These are phyloP conservation scores for Caryopteris hybrid DNA, from an alignment of 305 asterid species.

Conservation along the genomic window DNA sequence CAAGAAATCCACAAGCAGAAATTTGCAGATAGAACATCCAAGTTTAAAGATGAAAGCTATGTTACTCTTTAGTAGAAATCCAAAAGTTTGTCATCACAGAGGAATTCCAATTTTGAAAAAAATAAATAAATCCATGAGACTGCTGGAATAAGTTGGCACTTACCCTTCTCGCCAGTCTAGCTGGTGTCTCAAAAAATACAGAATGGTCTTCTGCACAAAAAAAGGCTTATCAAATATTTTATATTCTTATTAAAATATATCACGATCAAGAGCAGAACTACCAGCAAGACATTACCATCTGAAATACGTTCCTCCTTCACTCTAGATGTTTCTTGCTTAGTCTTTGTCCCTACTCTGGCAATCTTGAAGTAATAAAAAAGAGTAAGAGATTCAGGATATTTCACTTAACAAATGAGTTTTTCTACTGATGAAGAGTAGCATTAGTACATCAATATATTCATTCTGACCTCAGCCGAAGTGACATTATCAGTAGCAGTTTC, in stretches of 20 bases:
- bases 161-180: conserved; percentile 73
- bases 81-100: not conserved
- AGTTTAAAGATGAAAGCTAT: not conserved
- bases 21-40: conserved; percentile 17
- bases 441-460: conserved; percentile 6
- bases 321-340: conserved; percentile 41
- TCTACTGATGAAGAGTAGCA: conserved; percentile 5
- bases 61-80: not conserved
- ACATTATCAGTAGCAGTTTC: conserved; percentile 34
- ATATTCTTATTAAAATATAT: conserved; percentile 11
- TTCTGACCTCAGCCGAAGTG: conserved; percentile 52
- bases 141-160: conserved; percentile 21
- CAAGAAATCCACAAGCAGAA: conserved; percentile 1
- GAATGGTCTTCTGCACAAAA: conserved; percentile 57
- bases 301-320: conserved; percentile 40
- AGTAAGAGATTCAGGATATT: conserved; percentile 26
- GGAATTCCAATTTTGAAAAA: not conserved
- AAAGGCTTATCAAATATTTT: conserved; percentile 17
- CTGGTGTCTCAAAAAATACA: conserved; percentile 52
- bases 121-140: not conserved
- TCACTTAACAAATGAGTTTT: conserved; percentile 10
- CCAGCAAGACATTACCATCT: conserved; percentile 43
- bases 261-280: not conserved
- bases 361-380: conserved; percentile 31
- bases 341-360: conserved; percentile 26